Base-by-base conservation (phyloP, 192 early-diverging fungal species). In the Chytriomyces confervae region DNA sequence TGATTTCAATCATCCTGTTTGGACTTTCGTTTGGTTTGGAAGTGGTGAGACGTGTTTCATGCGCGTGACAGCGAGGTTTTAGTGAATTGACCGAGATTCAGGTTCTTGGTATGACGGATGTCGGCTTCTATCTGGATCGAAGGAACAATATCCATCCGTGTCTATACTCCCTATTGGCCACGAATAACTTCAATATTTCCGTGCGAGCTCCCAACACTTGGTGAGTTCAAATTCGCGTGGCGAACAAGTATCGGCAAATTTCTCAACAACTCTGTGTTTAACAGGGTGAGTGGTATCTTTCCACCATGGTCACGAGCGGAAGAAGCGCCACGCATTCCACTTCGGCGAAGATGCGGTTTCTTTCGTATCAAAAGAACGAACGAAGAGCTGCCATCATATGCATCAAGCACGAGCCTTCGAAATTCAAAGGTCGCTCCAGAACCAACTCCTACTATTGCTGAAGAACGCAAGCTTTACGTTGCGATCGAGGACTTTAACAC, bases 291-390 rank as follows among this genome's bases (percentile, higher is more conserved):
- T 10, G 27, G 45, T 44, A 49, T 29, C 16, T 51, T 6, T n/a
- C 69, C 69, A 13, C 47, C 1, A 51, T 70, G 69, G 69, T 10
- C 49, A 0, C 69, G 69, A 23, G 69, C 69, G 20, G 69, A 70
- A 70, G 66, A 47, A 46, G 47, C 23, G 27, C 29, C 13, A 48
- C 50, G 27, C 6, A n/a, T 70, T 10, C 69, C 18, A 67, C 66
- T n/a, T 46, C 9, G 16, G 9, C 18, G 62, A 64, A 64, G 27
- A 27, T 64, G 20, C 4, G 53, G 20, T 60, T 36, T 36, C 29
- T 36, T 36, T 36, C 2, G 29, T 36, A 0, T 36, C 29, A 36
- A 0, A 0, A 36, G 29, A 36, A 36, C 0, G 29, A 36, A 36
- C 29, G 2, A 36, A 36, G 29, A 36, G 29, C 29, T 36, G 29